Evolutionary conservation across 805 yeast genomes (phyloP).

Genomic region (Yarrowia sp.): DNA sequence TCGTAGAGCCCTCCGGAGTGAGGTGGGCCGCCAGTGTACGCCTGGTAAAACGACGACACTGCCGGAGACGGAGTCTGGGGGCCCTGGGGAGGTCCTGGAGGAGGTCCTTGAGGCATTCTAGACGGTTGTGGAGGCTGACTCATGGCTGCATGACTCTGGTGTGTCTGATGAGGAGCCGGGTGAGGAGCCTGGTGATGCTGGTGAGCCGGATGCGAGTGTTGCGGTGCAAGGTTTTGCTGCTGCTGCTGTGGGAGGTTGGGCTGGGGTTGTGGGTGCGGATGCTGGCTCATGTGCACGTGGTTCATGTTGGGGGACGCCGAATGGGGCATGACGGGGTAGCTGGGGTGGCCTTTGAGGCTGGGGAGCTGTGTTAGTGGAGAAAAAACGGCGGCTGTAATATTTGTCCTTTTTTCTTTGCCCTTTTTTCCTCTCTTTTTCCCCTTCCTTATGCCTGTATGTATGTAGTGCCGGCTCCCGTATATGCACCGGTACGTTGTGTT

Average conservation of each 20-base stretch:
- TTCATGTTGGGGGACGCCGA: not conserved
- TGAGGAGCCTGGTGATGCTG: not conserved
- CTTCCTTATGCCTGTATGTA: too few species aligned
- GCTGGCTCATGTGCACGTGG: not conserved
- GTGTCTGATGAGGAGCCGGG: not conserved
- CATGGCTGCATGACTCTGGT: not conserved
- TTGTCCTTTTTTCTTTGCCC: too few species aligned
- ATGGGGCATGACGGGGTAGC: conserved; percentile 19
- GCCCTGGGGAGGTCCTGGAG: not conserved
- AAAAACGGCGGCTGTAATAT: too few species aligned
- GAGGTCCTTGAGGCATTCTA: not conserved
- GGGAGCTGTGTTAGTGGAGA: not conserved
- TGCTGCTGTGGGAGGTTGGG: not conserved
- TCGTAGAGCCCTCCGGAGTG: not conserved
- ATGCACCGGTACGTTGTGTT: too few species aligned
- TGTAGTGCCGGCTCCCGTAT: too few species aligned
- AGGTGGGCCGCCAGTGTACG: not conserved
- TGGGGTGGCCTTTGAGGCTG: conserved; percentile 6
- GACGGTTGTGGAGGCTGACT: not conserved
- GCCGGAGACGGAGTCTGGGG: not conserved
- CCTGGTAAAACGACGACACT: conserved; percentile 7
- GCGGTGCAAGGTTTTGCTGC: not conserved
- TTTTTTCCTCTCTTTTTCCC: too few species aligned
- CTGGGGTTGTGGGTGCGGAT: not conserved
- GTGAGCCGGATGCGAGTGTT: not conserved